A percentile compares a stretch with the other conserved stretches of the same genome.
Conservation (phyloP, 129 eudicot species). For the Solidago caesia region DNA sequence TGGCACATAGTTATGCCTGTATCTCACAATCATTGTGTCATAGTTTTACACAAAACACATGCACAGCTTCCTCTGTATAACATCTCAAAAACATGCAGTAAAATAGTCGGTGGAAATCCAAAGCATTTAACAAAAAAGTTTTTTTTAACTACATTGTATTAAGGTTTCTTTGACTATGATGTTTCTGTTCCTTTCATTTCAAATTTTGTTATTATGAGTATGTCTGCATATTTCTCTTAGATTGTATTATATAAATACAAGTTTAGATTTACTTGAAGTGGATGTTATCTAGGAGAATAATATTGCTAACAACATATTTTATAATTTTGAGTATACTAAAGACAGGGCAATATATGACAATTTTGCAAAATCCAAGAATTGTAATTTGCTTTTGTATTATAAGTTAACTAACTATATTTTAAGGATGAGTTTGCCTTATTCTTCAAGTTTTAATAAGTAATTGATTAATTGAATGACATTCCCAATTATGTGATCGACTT, state of each 20-base stretch:
- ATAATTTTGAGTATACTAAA: not conserved
- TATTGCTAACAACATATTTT: not conserved
- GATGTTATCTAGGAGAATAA: constrained; percentile 20
- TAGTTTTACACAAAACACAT: no score
- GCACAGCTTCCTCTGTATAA: no score
- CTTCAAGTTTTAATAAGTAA: no score
- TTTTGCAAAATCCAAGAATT: constrained; percentile 1
- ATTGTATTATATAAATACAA: constrained; percentile 1
- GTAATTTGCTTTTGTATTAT: not conserved
- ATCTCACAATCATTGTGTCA: no score
- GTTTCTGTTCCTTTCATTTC: constrained; percentile 26
- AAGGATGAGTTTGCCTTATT: no score
- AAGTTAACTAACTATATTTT: not conserved
- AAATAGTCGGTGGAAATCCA: no score
- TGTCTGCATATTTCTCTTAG: constrained; percentile 11
- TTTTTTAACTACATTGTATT: not conserved
- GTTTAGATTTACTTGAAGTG: constrained; percentile 9
- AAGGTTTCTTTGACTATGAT: constrained; percentile 5
- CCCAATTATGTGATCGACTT: no score
- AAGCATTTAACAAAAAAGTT: no score
- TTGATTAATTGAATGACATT: no score
- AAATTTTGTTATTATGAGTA: constrained; percentile 2
- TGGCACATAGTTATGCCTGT: no score
- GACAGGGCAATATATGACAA: not conserved
- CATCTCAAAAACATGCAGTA: no score